Base-by-base conservation (phyloP, 768 basidiomycete species). In the Lactarius psammicola region DNA sequence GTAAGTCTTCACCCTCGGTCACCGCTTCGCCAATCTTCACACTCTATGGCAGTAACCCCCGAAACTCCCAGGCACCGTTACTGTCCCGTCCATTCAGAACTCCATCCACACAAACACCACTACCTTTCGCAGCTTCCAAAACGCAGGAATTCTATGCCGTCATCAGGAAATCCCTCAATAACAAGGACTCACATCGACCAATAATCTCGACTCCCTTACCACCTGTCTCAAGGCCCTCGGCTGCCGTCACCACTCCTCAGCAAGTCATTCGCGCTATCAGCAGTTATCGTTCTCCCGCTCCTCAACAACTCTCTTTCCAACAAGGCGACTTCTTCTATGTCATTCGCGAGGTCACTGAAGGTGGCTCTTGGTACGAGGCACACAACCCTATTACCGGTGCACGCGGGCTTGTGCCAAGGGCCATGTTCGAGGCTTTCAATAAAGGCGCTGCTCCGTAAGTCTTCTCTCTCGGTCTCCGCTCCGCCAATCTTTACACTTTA, bases 301-400 rank as follows among this genome's bases (percentile, higher is more conserved):
- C 95, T 2, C 88, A 92, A 74, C 88, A 98, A 70, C 86, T 99
- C 51, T 85, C 91, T 34, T 98, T 98, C 76, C 80, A 85, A 69
- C 90, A 91, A 78, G 97, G 97, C 68, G 97, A 99, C 79, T 97
- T 98, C 79, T 98, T 98, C 81, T 92, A 98, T 77, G 96, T 98
- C 58, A 82, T 93, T 40, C 85, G 85, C 64, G 94, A 97, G 72
- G 78, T 84, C 20, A 82, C 85, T 57, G 72, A 78, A 49, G 73
- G 80, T 23, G 82, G 80, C 3, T 77, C 79, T 55, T 98, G 90
- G 88, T 99, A 94, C 73, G 92, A 98, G 75, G 97, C 94, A 4
- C 87, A 95, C 74, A 98, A 99, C 74, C 97, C 96, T 15, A 82
- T 94, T 68, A 87, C 89, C 18, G 92, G 94, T 31, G 88, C 95